These are phyloP conservation scores for Byssoonygena ceratinophila DNA, from an alignment of 2,329 filamentous ascomycete species.

Conservation along the genomic window DNA sequence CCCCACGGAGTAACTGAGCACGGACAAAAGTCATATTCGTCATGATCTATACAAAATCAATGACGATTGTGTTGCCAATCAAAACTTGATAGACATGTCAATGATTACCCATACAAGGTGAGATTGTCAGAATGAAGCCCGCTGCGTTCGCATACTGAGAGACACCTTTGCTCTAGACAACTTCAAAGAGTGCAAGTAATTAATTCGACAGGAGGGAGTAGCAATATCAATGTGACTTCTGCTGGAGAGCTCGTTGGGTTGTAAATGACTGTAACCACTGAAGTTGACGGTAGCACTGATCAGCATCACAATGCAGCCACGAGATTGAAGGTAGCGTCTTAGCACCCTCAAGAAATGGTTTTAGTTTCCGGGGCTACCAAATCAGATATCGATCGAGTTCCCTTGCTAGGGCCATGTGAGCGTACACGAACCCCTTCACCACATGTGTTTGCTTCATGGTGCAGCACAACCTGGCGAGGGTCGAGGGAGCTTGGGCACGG, in stretches of 20 bases:
- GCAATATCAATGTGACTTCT: neutral
- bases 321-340: neutral
- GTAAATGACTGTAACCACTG: constrained; percentile 14
- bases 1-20: too few species aligned
- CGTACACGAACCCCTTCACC: constrained; percentile 7
- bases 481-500: neutral
- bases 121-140: too few species aligned
- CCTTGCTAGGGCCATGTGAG: constrained; percentile 6
- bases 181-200: too few species aligned
- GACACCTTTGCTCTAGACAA: too few species aligned
- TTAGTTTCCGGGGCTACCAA: neutral
- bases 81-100: neutral
- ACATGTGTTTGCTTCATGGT: neutral
- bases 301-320: constrained; percentile 9
- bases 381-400: neutral
- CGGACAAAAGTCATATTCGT: neutral
- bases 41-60: neutral
- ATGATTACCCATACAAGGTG: too few species aligned
- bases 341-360: neutral
- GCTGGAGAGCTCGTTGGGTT: neutral
- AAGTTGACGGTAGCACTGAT: constrained; percentile 14
- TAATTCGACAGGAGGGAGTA: neutral
- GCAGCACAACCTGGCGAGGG: neutral
- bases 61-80: neutral
- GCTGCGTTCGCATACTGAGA: too few species aligned